Evolutionary conservation across 1,284 basidiomycete genomes (phyloP).

Genomic region (Ustilago bromivora): DNA sequence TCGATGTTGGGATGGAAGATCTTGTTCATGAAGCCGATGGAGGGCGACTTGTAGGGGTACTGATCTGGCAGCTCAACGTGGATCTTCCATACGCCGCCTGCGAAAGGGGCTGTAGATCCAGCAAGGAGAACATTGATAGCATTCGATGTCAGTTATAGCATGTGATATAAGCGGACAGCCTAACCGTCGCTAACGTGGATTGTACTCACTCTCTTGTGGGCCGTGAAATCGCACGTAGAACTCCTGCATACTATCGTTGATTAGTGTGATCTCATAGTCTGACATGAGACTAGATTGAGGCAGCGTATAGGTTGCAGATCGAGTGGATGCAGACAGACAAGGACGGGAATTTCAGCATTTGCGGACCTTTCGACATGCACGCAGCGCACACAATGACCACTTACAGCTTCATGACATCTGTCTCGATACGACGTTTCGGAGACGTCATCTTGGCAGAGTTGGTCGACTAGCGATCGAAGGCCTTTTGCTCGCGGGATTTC

Average conservation of each 20-base stretch:
- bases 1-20: slow-evolving; percentile 99
- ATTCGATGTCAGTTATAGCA: no score
- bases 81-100: slow-evolving; percentile 97
- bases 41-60: slow-evolving; percentile 98
- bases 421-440: slow-evolving; percentile 94
- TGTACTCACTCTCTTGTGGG: slow-evolving; percentile 86
- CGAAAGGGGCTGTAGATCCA: slow-evolving; percentile 82
- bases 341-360: not conserved
- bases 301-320: not conserved
- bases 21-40: slow-evolving; percentile 99
- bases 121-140: not conserved
- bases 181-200: no score
- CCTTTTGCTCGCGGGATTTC: not conserved
- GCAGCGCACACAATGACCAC: slow-evolving; percentile 57
- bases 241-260: slow-evolving; percentile 99
- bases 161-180: not conserved
- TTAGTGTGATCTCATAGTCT: slow-evolving; percentile 83
- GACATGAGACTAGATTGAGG: slow-evolving; percentile 61
- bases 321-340: not conserved
- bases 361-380: not conserved
- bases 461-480: not conserved
- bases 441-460: slow-evolving; percentile 71
- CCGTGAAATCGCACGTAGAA: slow-evolving; percentile 97
- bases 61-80: slow-evolving; percentile 99
- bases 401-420: slow-evolving; percentile 99